These are phyloP conservation scores for Aquilaria yunnanensis DNA, from an alignment of 345 rosid species.

Conservation along the genomic window DNA sequence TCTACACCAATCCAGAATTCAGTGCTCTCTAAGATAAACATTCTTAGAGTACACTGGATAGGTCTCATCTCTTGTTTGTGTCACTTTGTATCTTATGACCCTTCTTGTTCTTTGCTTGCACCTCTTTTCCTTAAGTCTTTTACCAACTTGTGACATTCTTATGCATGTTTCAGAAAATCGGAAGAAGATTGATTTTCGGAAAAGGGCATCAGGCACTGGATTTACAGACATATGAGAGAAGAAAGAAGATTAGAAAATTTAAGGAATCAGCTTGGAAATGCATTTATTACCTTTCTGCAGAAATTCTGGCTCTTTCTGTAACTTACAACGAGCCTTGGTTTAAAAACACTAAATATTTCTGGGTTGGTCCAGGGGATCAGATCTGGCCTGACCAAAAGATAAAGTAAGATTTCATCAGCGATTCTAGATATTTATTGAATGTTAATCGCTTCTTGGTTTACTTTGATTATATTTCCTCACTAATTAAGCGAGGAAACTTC, in stretches of 20 bases:
- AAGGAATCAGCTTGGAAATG: constrained; percentile 99
- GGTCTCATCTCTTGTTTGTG: too few relatives aligned
- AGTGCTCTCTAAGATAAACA: too few relatives aligned
- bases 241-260: constrained; percentile 63
- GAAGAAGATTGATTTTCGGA: constrained; percentile 48
- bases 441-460: constrained; percentile 1
- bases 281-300: constrained; percentile 79
- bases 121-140: not conserved
- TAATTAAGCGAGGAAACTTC: not conserved
- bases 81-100: not conserved
- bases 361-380: constrained; percentile 95
- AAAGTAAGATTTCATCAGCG: constrained; percentile 42
- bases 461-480: constrained; percentile 7
- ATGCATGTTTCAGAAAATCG: constrained; percentile 48
- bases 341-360: constrained; percentile 62
- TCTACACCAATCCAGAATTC: too few relatives aligned
- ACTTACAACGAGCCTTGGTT: constrained; percentile 90
- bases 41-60: too few relatives aligned
- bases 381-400: constrained; percentile 88
- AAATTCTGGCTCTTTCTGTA: constrained; percentile 64
- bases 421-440: not conserved
- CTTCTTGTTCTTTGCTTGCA: not conserved
- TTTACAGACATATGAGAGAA: constrained; percentile 25
- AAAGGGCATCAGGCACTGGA: constrained; percentile 23
- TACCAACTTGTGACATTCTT: constrained; percentile 4